A percentile compares a stretch with the other conserved stretches of the same genome.
These are phyloP conservation scores for Phytophthora kernoviae DNA, from an alignment of 352 stramenopile genomes.

Conservation along the genomic window DNA sequence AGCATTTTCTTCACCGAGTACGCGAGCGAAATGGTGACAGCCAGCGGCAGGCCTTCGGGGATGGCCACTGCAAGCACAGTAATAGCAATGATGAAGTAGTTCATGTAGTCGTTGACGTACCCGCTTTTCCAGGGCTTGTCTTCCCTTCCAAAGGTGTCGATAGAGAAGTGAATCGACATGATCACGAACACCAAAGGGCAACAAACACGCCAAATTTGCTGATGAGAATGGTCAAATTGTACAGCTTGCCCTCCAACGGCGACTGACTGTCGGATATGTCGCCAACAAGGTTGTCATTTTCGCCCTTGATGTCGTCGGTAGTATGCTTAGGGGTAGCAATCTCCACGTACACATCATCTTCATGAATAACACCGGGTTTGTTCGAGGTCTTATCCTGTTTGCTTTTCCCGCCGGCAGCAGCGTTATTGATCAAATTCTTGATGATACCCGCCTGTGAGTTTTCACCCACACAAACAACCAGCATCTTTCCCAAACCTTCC, in stretches of 20 bases:
- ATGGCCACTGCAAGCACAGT: conserved; percentile 94
- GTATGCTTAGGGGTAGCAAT: conserved; percentile 18
- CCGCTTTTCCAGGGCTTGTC: conserved; percentile 32
- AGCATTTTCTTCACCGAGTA: conserved; percentile 93
- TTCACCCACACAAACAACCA: conserved; percentile 90
- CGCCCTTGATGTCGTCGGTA: neutral
- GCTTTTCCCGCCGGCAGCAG: neutral
- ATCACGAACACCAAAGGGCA: conserved; percentile 49
- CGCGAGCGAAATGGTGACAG: conserved; percentile 95
- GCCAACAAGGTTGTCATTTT: conserved; percentile 10
- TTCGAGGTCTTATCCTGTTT: neutral
- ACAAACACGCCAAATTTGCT: conserved; percentile 40
- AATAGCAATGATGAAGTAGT: conserved; percentile 82
- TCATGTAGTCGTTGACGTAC: conserved; percentile 50
- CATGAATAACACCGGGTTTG: conserved; percentile 12
- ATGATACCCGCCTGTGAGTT: conserved; percentile 88
- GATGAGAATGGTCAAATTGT: conserved; percentile 54
- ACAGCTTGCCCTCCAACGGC: conserved; percentile 71
- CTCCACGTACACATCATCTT: conserved; percentile 19
- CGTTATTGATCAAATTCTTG: conserved; percentile 51
- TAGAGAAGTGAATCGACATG: conserved; percentile 48
- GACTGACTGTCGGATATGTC: conserved; percentile 10
- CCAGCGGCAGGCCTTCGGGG: conserved; percentile 95
- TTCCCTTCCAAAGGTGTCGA: conserved; percentile 40
- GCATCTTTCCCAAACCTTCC: conserved; percentile 88